Base-by-base conservation (phyloP, 768 basidiomycete genomes). In the Panellus pusillus region DNA sequence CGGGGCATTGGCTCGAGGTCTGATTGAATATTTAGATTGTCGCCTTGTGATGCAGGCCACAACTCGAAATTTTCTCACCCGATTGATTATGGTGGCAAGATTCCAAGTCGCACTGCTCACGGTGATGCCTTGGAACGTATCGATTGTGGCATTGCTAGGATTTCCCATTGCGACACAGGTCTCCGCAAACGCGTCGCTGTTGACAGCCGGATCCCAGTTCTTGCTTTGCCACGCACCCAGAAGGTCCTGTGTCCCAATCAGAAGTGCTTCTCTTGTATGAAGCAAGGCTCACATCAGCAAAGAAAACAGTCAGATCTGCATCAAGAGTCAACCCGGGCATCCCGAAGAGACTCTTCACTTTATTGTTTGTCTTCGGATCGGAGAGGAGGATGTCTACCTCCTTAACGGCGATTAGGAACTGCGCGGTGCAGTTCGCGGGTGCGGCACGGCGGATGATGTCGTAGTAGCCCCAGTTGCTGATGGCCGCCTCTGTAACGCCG, bases 401-500 rank as follows among this genome's bases (percentile, higher is more conserved):
- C 31, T 70, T 55, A 51, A 90, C 78, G 13, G 84, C 67, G 28
- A 76, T 76, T 59, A 81, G 77, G 37, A 90, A 70, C 58, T 82
- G 80, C 11, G 65, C 61, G 6, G 82, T 79, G 65, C 87, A 91
- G 39, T 70, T 74, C 0, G 79, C 75, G 57, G 89, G 81, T 6
- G 88, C 87, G 27, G 80, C 84, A 19, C 72, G 74, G 47, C 89
- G 80, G 59, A 90, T 87, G 63, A 94, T 78, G 37, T 93, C 89
- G 76, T 85, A 86, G 69, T 94, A 96, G 68, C 95, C 82, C 84
- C 91, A 93, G 63, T 88, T 90, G 58, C 81, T 75, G 31, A 93
- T 69, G 15, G 81, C 70, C 2, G 94, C 93, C 63, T 94, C 91
- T 0, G 91, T 94, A 7, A 97, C 94, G 83, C 89, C 93, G 53